These are phyloP conservation scores for Chrysophaeum taylorii DNA, from an alignment of 352 stramenopile genomes.

Conservation along the genomic window DNA sequence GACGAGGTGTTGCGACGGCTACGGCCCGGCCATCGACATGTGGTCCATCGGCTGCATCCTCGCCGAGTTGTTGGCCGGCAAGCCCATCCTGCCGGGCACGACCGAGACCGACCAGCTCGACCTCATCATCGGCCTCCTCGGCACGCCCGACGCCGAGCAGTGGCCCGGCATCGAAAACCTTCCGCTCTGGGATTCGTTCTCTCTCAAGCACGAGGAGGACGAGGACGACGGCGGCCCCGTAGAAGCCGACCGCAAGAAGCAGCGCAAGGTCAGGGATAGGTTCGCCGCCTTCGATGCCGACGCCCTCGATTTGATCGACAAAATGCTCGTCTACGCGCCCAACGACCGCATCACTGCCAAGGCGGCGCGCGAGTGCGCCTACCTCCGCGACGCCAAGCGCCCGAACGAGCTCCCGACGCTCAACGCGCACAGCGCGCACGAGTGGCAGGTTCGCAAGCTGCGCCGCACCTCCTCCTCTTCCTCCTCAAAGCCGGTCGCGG, in stretches of 20 bases:
- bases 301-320: conserved; percentile 67
- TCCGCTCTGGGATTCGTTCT: conserved; percentile 9
- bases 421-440: conserved; percentile 23
- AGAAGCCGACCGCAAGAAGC: neutral
- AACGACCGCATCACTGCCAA: conserved; percentile 75
- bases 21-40: conserved; percentile 87
- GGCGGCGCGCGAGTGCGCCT: conserved; percentile 67
- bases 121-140: conserved; percentile 48
- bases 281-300: neutral
- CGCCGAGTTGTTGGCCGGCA: conserved; percentile 56
- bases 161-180: conserved; percentile 33
- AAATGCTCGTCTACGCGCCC: conserved; percentile 80
- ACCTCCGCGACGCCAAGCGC: conserved; percentile 56
- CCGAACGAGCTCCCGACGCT: conserved; percentile 37
- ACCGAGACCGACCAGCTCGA: conserved; percentile 46
- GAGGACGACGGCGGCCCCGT: conserved; percentile 30
- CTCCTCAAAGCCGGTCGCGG: too few species aligned
- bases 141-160: conserved; percentile 35
- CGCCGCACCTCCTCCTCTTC: too few species aligned
- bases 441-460: too few species aligned
- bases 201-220: conserved; percentile 38
- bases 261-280: neutral
- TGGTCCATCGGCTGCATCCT: conserved; percentile 92
- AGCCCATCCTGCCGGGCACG: conserved; percentile 46
- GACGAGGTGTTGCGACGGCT: conserved; percentile 37